A percentile compares a stretch with the other conserved stretches of the same genome.
Evolutionary conservation across 2,329 filamentous ascomycete genomes (phyloP).

Genomic region (Ciborinia camelliae): DNA sequence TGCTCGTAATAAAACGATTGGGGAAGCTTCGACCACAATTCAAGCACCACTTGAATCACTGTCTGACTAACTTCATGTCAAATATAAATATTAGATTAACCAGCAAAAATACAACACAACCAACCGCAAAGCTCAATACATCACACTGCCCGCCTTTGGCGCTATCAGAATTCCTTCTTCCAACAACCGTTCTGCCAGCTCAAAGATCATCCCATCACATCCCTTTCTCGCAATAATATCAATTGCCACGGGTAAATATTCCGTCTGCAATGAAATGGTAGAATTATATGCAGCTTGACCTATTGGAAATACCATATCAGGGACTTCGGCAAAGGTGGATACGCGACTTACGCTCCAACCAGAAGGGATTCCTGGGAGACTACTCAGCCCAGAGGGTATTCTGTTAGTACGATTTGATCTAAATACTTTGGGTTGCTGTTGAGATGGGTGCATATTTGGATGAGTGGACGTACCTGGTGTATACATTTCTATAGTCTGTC

Average conservation of each 20-base stretch:
- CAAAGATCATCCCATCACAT: conserved; percentile 57
- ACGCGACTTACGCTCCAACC: conserved; percentile 46
- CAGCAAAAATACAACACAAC: not conserved
- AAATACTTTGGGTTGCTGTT: not conserved
- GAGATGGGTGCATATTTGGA: not conserved
- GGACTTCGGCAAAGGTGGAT: conserved; percentile 46
- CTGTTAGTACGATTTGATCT: not conserved
- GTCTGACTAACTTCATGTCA: not conserved
- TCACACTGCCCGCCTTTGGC: conserved; percentile 43
- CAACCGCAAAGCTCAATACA: conserved; percentile 19
- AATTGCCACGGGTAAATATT: conserved; percentile 55
- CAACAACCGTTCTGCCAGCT: conserved; percentile 50
- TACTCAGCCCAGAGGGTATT: conserved; percentile 12
- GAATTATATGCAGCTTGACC: conserved; percentile 43
- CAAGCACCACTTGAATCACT: not conserved
- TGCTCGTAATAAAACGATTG: not conserved
- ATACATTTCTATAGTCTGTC: conserved; percentile 45
- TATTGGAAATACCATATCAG: conserved; percentile 46
- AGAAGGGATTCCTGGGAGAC: conserved; percentile 44
- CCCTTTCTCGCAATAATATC: conserved; percentile 56
- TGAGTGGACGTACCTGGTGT: conserved; percentile 31
- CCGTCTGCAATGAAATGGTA: conserved; percentile 46
- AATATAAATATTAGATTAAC: not conserved
- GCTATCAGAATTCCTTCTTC: conserved; percentile 47
- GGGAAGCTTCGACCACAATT: not conserved